Evolutionary conservation across 2,329 filamentous ascomycete genomes (phyloP).

Genomic region (Xylariaceae sp.): DNA sequence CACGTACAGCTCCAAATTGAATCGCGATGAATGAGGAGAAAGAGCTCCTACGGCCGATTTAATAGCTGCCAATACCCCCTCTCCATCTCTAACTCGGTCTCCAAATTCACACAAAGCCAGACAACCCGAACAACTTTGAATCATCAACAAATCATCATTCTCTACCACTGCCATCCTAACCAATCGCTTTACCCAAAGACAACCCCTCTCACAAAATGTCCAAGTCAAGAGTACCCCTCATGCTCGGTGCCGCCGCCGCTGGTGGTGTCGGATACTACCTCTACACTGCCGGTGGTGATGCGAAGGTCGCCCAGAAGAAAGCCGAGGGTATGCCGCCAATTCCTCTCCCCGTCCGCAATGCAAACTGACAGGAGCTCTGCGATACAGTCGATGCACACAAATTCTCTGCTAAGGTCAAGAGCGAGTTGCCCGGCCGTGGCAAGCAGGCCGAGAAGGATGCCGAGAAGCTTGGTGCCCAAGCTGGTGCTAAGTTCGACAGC

Average conservation of each 20-base stretch:
- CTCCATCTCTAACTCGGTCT: conserved; percentile 8
- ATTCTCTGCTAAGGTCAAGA: conserved; percentile 62
- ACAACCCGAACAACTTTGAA: neutral
- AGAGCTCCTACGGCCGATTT: conserved; percentile 1
- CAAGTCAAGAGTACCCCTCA: conserved; percentile 29
- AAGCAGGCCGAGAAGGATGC: conserved; percentile 62
- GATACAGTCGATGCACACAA: conserved; percentile 69
- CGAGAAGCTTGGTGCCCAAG: conserved; percentile 56
- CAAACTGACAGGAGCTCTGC: conserved; percentile 5
- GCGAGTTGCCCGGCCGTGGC: conserved; percentile 58
- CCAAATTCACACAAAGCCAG: conserved; percentile 5
- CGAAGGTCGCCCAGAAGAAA: conserved; percentile 80
- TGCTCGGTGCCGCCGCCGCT: conserved; percentile 57
- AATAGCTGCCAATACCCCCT: conserved; percentile 6
- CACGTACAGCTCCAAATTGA: neutral
- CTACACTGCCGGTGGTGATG: conserved; percentile 77
- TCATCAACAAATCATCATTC: neutral
- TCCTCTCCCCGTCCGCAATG: neutral
- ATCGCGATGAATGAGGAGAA: conserved; percentile 2
- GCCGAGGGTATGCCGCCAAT: conserved; percentile 61
- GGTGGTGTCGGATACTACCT: conserved; percentile 83
- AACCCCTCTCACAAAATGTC: conserved; percentile 8
- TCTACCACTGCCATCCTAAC: no score
- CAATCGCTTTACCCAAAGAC: conserved; percentile 1
- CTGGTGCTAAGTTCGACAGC: conserved; percentile 64